These are phyloP conservation scores for Fomitopsis schrenkii DNA, from an alignment of 1,284 basidiomycete genomes.

Conservation along the genomic window DNA sequence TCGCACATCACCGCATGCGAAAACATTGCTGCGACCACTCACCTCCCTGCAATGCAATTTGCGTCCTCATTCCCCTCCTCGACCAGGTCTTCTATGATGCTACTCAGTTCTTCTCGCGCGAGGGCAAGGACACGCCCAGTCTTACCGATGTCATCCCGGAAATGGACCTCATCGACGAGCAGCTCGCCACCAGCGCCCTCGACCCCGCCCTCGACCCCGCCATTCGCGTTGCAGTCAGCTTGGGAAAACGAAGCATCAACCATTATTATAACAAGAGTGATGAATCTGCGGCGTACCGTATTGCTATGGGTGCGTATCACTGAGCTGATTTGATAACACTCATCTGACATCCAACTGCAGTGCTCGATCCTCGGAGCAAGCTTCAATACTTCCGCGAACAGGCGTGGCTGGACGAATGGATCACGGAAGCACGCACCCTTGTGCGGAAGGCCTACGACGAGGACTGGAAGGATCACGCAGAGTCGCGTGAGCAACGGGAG, in stretches of 20 bases:
- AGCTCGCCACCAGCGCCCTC: slow-evolving; percentile 6
- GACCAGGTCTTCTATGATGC: neutral
- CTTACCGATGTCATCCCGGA: slow-evolving; percentile 26
- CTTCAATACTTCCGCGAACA: neutral
- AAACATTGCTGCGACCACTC: no score
- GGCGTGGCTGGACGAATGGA: neutral
- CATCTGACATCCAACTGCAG: no score
- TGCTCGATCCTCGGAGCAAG: neutral
- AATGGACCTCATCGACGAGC: slow-evolving; percentile 23
- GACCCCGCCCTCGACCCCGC: neutral
- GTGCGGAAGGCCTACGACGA: neutral
- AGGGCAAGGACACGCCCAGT: slow-evolving; percentile 7
- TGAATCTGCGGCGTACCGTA: slow-evolving; percentile 9
- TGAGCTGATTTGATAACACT: no score
- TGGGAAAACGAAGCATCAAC: neutral
- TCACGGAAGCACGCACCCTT: neutral
- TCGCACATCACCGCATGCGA: no score
- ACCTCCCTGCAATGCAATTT: no score
- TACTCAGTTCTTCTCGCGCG: neutral
- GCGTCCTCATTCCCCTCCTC: no score
- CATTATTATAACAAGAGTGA: slow-evolving; percentile 16
- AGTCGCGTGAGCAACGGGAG: no score
- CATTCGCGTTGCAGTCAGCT: neutral
- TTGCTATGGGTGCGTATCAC: slow-evolving; percentile 13
- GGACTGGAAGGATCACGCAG: no score